Evolutionary conservation across 257 asterid genomes (phyloP).

Genomic region (Henckelia pumila): DNA sequence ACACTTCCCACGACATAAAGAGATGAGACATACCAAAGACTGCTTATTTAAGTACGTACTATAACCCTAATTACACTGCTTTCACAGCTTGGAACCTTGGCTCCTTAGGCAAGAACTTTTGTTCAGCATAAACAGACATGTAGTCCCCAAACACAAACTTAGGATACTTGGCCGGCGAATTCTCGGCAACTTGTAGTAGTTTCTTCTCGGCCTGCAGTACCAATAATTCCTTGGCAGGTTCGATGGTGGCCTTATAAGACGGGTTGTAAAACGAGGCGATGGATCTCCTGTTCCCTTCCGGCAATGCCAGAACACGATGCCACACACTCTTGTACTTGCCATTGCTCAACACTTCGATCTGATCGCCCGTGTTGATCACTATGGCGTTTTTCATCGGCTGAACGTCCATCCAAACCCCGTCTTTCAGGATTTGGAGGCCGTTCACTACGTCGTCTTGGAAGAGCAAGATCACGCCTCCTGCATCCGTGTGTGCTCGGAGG

Average conservation of each 20-base stretch:
- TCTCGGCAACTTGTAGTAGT: slow-evolving; percentile 9
- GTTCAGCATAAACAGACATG: slow-evolving; percentile 66
- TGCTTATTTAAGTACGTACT: too few relatives aligned
- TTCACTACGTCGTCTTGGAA: slow-evolving; percentile 63
- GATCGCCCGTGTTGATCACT: slow-evolving; percentile 72
- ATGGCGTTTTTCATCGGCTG: slow-evolving; percentile 55
- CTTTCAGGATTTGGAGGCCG: slow-evolving; percentile 64
- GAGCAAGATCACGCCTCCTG: slow-evolving; percentile 65
- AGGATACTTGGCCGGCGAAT: slow-evolving; percentile 43
- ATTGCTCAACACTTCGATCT: slow-evolving; percentile 66
- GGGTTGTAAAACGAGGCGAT: slow-evolving; percentile 87
- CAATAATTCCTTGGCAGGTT: slow-evolving; percentile 54
- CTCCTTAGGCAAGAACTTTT: slow-evolving; percentile 71
- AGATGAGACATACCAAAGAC: too few relatives aligned
- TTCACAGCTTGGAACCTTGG: slow-evolving; percentile 81
- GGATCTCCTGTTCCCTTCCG: slow-evolving; percentile 67
- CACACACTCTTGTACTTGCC: slow-evolving; percentile 84
- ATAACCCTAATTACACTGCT: slow-evolving; percentile 20
- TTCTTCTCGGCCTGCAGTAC: slow-evolving; percentile 19
- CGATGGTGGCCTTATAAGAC: slow-evolving; percentile 57
- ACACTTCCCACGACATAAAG: too few relatives aligned
- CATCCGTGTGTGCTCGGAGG: slow-evolving; percentile 71
- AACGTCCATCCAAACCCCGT: slow-evolving; percentile 54
- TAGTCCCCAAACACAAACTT: slow-evolving; percentile 76
- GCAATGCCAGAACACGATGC: slow-evolving; percentile 63